Base-by-base conservation (phyloP, 2,329 filamentous ascomycete species). In the Ascochyta fabae region DNA sequence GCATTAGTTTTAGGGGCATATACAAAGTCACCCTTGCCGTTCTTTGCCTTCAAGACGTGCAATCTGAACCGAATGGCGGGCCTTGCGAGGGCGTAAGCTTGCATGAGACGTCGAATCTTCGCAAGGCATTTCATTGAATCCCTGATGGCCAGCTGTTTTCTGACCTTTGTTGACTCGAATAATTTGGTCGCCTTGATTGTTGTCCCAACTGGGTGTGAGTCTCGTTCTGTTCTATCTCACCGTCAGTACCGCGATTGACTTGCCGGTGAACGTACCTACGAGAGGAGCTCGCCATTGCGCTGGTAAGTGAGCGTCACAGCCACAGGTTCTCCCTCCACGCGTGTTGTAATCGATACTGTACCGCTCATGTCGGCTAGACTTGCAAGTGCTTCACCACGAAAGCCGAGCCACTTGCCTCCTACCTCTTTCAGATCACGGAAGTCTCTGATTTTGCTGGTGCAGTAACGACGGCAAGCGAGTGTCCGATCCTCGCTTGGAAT, bases 321-420 rank as follows among this genome's bases (percentile, higher is more conserved):
- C 6, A 88, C 80, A 1, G 81, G 72, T 58, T 92, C 88, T 2
- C 80, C 80, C 29, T 83, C 77, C 3, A 85, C 85, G 58, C 85
- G 84, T 3, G 90, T 92, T 13, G 81, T 88, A 46, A 92, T 77
- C 7, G 75, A 78, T 39, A 92, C 56, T 2, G 70, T 75, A 3
- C 80, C 78, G 34, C 85, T 86, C 53, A 91, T 69, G 38, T 83
- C 80, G 56, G 85, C 87, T 55, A 83, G 81, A 70, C 85, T 87
- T 35, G 89, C 88, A 56, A 94, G 77, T 15, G 89, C 89, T 67
- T 91, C 85, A 19, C 90, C 90, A 33, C 90, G 84, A 67, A 93
- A 94, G 2, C 90, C 90, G n/a, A 93, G 80, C 29, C 82, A 87
- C 39, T 77, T 79, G 1, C 83, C 82, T 7, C 83, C 85, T 19